Base-by-base conservation (phyloP, 768 basidiomycete species). In the Auricularia sp. region DNA sequence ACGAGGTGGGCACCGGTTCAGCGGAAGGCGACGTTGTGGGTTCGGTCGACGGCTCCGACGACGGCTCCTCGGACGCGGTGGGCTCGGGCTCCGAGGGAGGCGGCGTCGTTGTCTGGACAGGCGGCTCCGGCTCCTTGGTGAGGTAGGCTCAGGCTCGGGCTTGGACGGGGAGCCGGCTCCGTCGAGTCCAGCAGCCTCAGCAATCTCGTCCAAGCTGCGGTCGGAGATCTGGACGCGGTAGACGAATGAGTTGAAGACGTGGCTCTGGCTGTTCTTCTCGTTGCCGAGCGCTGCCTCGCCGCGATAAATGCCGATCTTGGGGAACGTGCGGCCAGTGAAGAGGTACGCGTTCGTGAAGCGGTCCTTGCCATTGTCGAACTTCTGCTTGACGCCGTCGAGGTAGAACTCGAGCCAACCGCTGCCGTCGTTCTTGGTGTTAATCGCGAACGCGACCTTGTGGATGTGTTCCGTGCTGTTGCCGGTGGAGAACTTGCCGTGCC, bases 331-430 rank as follows among this genome's bases (percentile, higher is more conserved):
- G 16, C 56, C 56, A 33, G 56, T 59, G 24, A 59, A 34, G 24
- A 59, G 56, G 56, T 59, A 59, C 24, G 33, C 56, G 56, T 59
- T 35, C 56, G 24, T 34, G 29, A 59, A 18, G 29, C 56, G 24
- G 29, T 59, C 56, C 56, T 59, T 11, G 24, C 56, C 56, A 18
- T 34, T 59, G 56, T 59, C 56, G 24, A 59, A 59, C 24, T 6
- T 59, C 56, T 59, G 56, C 56, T 59, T 59, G 16, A n/a, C 24
- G 29, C 56, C 56, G 56, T 59, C 56, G 29, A 59, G 56, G 56
- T 59, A 59, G 56, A 59, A 59, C 34, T 59, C 56, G 29, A 59
- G 34, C 56, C 56, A 59, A 10, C 56, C 56, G 29, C 34, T 59
- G 56, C 56, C 56, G 56, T 35, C 34, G 56, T 59, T 59, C 14